These are phyloP conservation scores for Styphnolobium japonicum DNA, from an alignment of 306 rosid genomes.

Conservation along the genomic window DNA sequence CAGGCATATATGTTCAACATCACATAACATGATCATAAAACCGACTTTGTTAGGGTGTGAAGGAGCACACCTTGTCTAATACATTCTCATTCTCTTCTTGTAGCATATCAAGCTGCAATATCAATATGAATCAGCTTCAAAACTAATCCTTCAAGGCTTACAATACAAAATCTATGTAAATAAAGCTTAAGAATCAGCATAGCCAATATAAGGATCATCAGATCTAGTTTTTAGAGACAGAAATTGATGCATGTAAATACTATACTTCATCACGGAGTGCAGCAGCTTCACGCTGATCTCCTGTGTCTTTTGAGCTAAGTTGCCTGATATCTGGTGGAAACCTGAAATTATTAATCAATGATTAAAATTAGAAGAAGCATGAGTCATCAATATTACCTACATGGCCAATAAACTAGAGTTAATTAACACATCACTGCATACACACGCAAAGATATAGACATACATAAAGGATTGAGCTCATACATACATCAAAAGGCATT, in stretches of 20 bases:
- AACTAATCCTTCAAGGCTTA: constrained; percentile 1
- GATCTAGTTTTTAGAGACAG: constrained; percentile 10
- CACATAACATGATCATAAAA: constrained; percentile 16
- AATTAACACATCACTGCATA: neutral
- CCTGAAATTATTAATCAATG: constrained; percentile 43
- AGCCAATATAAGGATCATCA: constrained; percentile 17
- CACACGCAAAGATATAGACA: neutral
- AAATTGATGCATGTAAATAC: constrained; percentile 21
- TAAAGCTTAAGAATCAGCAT: constrained; percentile 15
- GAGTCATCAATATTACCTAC: neutral
- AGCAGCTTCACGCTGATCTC: constrained; percentile 87
- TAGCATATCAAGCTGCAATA: constrained; percentile 94
- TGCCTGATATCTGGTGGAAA: constrained; percentile 61
- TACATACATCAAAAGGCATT: neutral
- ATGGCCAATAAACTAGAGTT: constrained; percentile 1
- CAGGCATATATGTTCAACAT: constrained; percentile 25
- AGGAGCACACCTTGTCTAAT: constrained; percentile 64
- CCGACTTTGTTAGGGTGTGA: neutral
- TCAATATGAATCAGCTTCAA: constrained; percentile 31
- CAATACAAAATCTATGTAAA: constrained; percentile 12
- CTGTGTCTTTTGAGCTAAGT: constrained; percentile 50
- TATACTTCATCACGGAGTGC: constrained; percentile 96
- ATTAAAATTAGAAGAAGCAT: neutral
- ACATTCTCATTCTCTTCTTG: constrained; percentile 74
- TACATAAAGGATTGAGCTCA: neutral